Percentiles rank a stretch among this genome's conserved stretches.
These are phyloP conservation scores for Diaporthe sp. DNA, from an alignment of 2,329 filamentous ascomycete species.

Conservation along the genomic window DNA sequence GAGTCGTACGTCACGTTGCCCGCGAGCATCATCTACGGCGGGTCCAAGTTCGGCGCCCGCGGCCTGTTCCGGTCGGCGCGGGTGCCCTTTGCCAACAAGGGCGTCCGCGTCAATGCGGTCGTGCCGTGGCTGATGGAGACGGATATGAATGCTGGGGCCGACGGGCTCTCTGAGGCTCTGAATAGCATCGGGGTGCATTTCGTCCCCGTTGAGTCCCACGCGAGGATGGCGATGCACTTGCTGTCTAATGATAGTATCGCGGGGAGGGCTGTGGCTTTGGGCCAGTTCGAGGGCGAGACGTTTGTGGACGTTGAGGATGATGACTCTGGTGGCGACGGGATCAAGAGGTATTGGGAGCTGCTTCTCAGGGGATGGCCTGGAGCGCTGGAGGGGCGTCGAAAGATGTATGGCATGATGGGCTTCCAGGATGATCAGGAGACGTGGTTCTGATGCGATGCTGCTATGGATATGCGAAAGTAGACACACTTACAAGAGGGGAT, in stretches of 20 bases:
- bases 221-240: neutral
- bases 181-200: neutral
- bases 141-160: neutral
- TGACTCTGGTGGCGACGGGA: neutral
- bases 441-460: neutral
- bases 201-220: neutral
- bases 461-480: too few relatives aligned
- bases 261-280: neutral
- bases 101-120: conserved; percentile 9
- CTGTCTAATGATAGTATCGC: neutral
- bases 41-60: conserved; percentile 14
- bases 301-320: neutral
- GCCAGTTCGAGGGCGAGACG: neutral
- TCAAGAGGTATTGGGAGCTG: neutral
- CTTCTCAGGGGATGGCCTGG: neutral
- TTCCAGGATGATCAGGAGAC: neutral
- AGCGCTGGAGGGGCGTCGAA: neutral
- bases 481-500: too few relatives aligned
- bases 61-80: neutral
- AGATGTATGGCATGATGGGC: neutral
- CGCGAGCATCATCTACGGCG: conserved; percentile 5
- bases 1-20: conserved; percentile 6
- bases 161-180: neutral
- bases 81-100: conserved; percentile 3
- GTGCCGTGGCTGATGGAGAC: conserved; percentile 23